Evolutionary conservation across 2,329 filamentous ascomycete genomes (phyloP).

Genomic region (Alternaria infectoria): DNA sequence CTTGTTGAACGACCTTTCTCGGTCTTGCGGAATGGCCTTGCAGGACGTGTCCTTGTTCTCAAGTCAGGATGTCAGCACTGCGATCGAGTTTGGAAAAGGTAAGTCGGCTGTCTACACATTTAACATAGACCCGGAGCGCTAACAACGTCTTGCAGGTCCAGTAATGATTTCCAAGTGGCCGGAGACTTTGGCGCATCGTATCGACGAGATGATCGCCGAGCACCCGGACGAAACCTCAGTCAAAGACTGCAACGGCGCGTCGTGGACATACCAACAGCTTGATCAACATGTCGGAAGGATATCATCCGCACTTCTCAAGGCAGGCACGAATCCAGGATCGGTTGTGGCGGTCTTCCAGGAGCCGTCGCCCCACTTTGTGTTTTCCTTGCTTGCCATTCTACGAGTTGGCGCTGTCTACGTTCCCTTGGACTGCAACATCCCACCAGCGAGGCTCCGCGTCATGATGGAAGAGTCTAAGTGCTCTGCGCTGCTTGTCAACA

Average conservation of each 20-base stretch:
- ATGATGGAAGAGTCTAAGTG: constrained; percentile 8
- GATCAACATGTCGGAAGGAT: background rate
- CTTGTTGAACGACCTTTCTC: constrained; percentile 23
- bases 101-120: background rate
- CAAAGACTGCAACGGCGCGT: background rate
- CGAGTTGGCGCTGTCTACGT: constrained; percentile 19
- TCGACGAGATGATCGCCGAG: background rate
- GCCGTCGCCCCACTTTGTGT: constrained; percentile 41
- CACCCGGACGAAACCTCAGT: background rate
- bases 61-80: constrained; percentile 3
- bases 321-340: constrained; percentile 34
- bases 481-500: constrained; percentile 7
- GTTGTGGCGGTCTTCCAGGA: constrained; percentile 53
- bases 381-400: constrained; percentile 26
- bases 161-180: constrained; percentile 26
- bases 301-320: background rate
- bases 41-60: constrained; percentile 13
- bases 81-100: constrained; percentile 9
- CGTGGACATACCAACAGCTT: background rate
- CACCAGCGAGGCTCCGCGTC: constrained; percentile 2
- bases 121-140: background rate
- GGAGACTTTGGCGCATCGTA: background rate
- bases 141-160: constrained; percentile 16
- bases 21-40: background rate
- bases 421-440: constrained; percentile 19